phyloP scores from a whole-genome alignment of 345 rosid genomes.

The Litchi chinensis region DNA sequence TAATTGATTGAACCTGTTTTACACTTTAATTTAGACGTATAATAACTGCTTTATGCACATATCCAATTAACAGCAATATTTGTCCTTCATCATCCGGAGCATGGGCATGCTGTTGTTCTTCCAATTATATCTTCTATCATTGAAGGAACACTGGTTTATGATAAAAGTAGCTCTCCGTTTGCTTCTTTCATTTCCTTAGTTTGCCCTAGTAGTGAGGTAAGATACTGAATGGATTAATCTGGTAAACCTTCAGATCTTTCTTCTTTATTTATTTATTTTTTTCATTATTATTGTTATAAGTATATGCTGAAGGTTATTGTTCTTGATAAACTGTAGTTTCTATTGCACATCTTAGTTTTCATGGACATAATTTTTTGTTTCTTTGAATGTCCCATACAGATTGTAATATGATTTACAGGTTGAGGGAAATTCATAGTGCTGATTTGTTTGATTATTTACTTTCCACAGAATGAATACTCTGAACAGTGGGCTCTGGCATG shows the following conservation, averaged over 20 bases:
- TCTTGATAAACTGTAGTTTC: neutral
- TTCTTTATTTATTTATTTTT: neutral
- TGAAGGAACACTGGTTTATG: constrained; percentile 83
- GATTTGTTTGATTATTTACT: constrained; percentile 18
- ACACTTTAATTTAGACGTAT: neutral
- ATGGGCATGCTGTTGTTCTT: constrained; percentile 93
- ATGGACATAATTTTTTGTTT: neutral
- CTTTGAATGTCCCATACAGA: neutral
- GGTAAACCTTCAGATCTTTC: neutral
- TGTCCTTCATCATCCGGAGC: constrained; percentile 98
- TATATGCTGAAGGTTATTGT: neutral
- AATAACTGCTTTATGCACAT: constrained; percentile 22
- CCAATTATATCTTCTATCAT: constrained; percentile 92
- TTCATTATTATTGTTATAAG: neutral
- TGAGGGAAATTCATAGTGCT: neutral
- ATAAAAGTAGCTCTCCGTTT: constrained; percentile 73
- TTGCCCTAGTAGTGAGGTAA: constrained; percentile 81
- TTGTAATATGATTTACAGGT: neutral
- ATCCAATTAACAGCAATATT: constrained; percentile 68
- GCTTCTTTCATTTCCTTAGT: constrained; percentile 94
- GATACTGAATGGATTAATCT: constrained; percentile 14
- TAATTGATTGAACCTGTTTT: neutral
- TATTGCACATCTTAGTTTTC: neutral
- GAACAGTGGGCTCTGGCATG: constrained; percentile 99
- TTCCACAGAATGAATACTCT: constrained; percentile 80